Conservation (phyloP, 164 flowering plant species). For the Umbilicus rupestris region DNA sequence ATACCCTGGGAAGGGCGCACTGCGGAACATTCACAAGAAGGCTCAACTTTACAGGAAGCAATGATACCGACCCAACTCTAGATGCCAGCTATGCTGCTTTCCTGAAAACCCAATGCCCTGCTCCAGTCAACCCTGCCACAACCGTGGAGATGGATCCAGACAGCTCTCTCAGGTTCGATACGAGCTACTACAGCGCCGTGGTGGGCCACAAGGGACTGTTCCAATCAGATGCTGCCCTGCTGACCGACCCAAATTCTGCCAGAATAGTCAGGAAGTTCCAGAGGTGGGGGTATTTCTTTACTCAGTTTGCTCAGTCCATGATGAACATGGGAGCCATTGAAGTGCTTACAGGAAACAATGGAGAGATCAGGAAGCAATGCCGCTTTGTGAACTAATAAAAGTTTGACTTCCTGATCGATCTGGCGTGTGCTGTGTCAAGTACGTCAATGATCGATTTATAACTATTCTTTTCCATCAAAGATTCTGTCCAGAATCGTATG, state of each 20-base stretch:
- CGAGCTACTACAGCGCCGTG: slow-evolving; percentile 17
- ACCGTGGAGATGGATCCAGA: slow-evolving; percentile 25
- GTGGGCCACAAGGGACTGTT: slow-evolving; percentile 24
- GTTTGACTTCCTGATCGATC: neutral
- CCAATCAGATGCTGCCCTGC: slow-evolving; percentile 31
- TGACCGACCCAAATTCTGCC: slow-evolving; percentile 12
- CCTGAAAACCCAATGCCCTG: slow-evolving; percentile 21
- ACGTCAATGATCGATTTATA: no score
- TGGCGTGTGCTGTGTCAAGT: neutral
- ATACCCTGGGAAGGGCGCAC: slow-evolving; percentile 26
- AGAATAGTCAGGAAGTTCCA: slow-evolving; percentile 3
- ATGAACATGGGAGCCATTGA: slow-evolving; percentile 24
- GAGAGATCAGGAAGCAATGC: slow-evolving; percentile 34
- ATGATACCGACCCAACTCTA: slow-evolving; percentile 31
- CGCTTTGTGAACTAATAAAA: slow-evolving; percentile 14
- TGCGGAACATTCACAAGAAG: slow-evolving; percentile 23
- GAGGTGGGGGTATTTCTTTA: slow-evolving; percentile 12
- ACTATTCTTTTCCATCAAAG: no score
- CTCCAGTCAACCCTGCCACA: slow-evolving; percentile 10
- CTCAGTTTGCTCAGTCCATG: slow-evolving; percentile 24
- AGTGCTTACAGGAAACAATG: slow-evolving; percentile 21
- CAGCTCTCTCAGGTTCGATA: slow-evolving; percentile 19
- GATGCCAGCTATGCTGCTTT: slow-evolving; percentile 19
- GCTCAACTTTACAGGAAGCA: slow-evolving; percentile 36
- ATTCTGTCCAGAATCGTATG: no score